Evolutionary conservation across 2,329 filamentous ascomycete genomes (phyloP), one percentile per base, ranked within the genome.

Genomic region (Hypoxylon sp.): DNA sequence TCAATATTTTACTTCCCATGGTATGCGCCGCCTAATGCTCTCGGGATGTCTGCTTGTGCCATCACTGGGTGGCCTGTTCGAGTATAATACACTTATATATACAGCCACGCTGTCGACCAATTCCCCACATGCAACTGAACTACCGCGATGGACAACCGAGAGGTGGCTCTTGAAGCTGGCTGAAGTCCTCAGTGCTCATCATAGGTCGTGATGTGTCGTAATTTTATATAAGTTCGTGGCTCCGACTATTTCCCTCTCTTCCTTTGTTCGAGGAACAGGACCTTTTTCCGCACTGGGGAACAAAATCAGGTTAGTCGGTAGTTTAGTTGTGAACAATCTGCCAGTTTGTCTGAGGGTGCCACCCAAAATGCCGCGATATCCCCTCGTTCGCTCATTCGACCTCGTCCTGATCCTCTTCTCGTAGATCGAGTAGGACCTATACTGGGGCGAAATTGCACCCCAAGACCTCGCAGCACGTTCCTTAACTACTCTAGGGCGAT

Each of bases 211-310:
- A 55, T 26, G 45, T 51, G 56, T 61, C 45, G 56, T 72, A 54
- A 69, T 51, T 60, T 64, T 51, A 63, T 32, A 51, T 50, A 24
- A 40, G 36, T 45, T 26, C 12, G 33, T 20, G 18, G 28, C 57
- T 44, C 28, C n/a, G 61, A 64, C 74, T 80, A 86, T 80, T 86
- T 89, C 59, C 85, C 85, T 78, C 90, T 91, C 77, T 93, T 91
- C 78, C 97, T 97, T 77, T 92, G 89, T 79, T 99, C 96, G 61
- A 98, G 87, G 81, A 99, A 99, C 28, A 99, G 85, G 30, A 99
- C 96, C 82, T 97, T 92, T 84, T 95, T 93, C 79, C 93, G 92
- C 58, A 99, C 96, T 96, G 71, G 38, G 48, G 49, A 44, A 38
- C 8, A 28, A 6, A 6, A 16, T 8, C 3, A 24, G 33, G 9